phyloP scores from a whole-genome alignment of 2,329 filamentous ascomycete species.

The Claviceps sorghi region DNA sequence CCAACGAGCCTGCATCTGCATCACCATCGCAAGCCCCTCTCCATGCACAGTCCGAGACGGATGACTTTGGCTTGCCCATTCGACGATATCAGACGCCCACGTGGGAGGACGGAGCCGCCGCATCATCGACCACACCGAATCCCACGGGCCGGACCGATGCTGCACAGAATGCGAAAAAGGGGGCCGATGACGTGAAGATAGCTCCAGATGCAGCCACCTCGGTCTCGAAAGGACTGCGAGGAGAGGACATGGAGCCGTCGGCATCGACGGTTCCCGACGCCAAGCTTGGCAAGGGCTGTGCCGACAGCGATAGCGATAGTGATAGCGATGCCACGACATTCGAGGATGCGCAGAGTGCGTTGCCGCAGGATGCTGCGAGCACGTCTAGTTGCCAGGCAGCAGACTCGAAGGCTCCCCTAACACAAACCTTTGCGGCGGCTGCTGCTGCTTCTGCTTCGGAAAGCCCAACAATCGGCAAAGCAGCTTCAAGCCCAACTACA shows the following conservation, averaged over 20 bases:
- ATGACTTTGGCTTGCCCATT: constrained; percentile 59
- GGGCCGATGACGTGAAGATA: not conserved
- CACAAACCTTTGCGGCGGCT: not conserved
- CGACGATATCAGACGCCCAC: constrained; percentile 29
- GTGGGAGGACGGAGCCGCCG: constrained; percentile 6
- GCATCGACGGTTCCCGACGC: not conserved
- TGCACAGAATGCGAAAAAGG: not conserved
- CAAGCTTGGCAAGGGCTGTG: not conserved
- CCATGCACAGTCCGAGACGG: constrained; percentile 31
- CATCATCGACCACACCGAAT: constrained; percentile 6
- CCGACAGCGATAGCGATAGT: constrained; percentile 15
- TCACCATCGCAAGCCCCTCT: constrained; percentile 12
- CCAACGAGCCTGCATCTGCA: constrained; percentile 8
- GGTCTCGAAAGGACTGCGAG: not conserved
- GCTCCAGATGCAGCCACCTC: not conserved
- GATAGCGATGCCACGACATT: constrained; percentile 26
- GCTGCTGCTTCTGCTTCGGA: not conserved
- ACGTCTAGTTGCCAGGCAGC: not conserved
- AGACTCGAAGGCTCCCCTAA: not conserved
- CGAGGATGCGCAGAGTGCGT: constrained; percentile 20
- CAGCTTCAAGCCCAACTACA: not conserved
- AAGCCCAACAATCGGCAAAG: not conserved
- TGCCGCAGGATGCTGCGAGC: not conserved
- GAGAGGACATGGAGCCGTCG: not conserved
- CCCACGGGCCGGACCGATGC: not conserved